Evolutionary conservation across 1,284 basidiomycete genomes (phyloP), one percentile per base, ranked within the genome.

Genomic region (Cystobasidiaceae sp.): DNA sequence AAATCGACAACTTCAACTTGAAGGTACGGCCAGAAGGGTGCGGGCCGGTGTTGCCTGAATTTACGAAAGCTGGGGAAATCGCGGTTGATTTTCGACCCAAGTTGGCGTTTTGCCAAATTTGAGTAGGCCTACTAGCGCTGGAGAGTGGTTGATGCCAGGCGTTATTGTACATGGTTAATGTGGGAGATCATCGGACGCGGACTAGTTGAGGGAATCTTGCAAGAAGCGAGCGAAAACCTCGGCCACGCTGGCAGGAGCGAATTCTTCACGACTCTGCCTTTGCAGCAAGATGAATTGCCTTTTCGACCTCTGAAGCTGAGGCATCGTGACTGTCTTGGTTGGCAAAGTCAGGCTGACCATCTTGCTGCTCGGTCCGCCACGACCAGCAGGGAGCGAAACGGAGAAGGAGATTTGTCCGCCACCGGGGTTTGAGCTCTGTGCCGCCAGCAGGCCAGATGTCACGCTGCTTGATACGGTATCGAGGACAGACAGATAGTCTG

Each of bases 261-360:
- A 92, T 69, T 86, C 85, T 21, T 90, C 84, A 19, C 77, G 76
- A 0, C 88, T 88, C 71, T 89, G 90, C 73, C 87, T 89, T 75
- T 93, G 90, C 39, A 88, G 82, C 0, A 83, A 84, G 34, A 93
- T 87, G 74, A 93, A 96, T 74, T 93, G 90, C 49, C 92, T 81
- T 75, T 93, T 94, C 54, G 87, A 79, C 27, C 92, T 81, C 75
- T 93, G 90, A 59, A 94, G 79, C 77, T 93, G 90, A 0, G 89
- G 85, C 21, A 93, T 80, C 19, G 90, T 89, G 25, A 93, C 74
- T 54, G 80, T 81, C 15, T 88, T 86, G 21, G 81, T 72, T 0
- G 89, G 89, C 8, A 93, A 82, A 2, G 75, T 79, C 50, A 89
- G 77, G 72, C 74, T 27, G 76, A 72, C 65, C 77, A 79, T 21